Base-by-base conservation (phyloP, 352 stramenopile genomes). In the Phytopythium montanum region DNA sequence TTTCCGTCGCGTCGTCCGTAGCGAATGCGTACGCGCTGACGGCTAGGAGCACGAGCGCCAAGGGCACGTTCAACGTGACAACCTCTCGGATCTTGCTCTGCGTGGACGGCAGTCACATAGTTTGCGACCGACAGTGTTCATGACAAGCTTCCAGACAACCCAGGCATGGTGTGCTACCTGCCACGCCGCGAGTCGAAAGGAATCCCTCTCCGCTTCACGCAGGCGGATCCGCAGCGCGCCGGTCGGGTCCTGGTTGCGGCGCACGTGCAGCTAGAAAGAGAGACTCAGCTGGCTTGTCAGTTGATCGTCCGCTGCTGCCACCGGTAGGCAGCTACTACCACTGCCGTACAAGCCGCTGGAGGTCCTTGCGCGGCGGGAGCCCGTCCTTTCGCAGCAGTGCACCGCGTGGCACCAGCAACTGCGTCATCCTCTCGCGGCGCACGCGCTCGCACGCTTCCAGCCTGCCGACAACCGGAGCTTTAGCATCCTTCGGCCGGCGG, bases 191-290 rank as follows among this genome's bases (percentile, higher is more conserved):
- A 70, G 45, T 25, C 62, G 69, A 57, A 76, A 76, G 18, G 64
- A 60, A 18, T 74, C 67, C 3, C 57, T 64, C 56, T 86, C 74
- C 3, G 76, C 74, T 25, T 84, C 72, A 4, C 66, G 76, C 38
- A 86, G 60, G 13, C 76, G 74, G 12, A 60, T 48, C 50, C 83
- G 65, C 56, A 87, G 56, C 5, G 72, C 63, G 64, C 79, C 78
- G 4, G 76, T 85, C 21, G 74, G 74, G 44, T 87, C 74, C 18
- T 83, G 61, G 13, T 81, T 60, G 48, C 59, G 69, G 10, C 74
- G 74, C 46, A 66, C 70, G 51, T 80, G 74, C 2, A 86, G 59
- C 76, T 84, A 23, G 2, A n/a, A 18, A 44, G 16, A 41, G n/a
- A n/a, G n/a, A n/a, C n/a, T n/a, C n/a, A n/a, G n/a, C n/a, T 14